Conservation (phyloP, 164 flowering plant species). For the Magnolia changhungtana region DNA sequence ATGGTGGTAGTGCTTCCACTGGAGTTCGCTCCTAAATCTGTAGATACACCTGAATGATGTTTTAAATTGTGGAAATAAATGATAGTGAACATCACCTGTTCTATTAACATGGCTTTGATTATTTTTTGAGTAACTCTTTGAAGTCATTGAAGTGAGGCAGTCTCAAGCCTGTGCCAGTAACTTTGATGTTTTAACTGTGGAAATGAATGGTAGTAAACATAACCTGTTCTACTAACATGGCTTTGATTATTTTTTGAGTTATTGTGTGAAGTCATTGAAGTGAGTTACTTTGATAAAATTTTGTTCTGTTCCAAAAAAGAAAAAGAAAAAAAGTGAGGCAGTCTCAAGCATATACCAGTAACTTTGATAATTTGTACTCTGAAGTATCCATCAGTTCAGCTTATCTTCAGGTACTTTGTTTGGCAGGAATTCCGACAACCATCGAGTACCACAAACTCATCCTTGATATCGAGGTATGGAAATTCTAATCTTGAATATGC, state of each 20-base stretch:
- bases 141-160: not conserved
- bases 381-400: not conserved
- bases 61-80: not conserved
- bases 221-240: not conserved
- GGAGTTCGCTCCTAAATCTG: too few relatives aligned
- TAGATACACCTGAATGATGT: not conserved
- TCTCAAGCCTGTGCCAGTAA: not conserved
- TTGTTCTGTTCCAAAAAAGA: too few relatives aligned
- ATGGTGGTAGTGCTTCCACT: too few relatives aligned
- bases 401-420: conserved; percentile 1
- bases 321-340: too few relatives aligned
- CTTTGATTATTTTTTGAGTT: not conserved
- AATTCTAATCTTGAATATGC: not conserved
- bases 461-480: conserved; percentile 79
- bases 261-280: too few relatives aligned
- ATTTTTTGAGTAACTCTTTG: too few relatives aligned
- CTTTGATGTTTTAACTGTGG: not conserved
- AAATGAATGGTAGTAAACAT: not conserved
- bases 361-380: not conserved
- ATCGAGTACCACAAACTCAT: conserved; percentile 97
- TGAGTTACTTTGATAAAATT: not conserved
- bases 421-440: conserved; percentile 88
- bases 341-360: too few relatives aligned
- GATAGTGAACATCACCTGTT: not conserved
- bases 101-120: not conserved